A percentile compares a stretch with the other conserved stretches of the same genome.
Evolutionary conservation across 768 basidiomycete species (phyloP).

Genomic region (Agrocybe chaxingu): DNA sequence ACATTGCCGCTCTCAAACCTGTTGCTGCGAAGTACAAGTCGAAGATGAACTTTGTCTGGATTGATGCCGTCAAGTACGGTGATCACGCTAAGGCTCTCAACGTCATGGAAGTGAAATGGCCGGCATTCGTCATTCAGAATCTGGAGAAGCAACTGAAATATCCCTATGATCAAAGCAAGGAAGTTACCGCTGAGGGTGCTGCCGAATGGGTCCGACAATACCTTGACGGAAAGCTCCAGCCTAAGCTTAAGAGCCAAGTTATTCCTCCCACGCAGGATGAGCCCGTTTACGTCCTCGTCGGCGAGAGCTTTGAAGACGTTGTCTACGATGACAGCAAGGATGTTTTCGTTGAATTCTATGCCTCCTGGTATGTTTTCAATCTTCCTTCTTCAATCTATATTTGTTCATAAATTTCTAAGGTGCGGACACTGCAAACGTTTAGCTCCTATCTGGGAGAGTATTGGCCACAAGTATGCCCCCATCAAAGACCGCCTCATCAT

Average conservation of each 20-base stretch:
- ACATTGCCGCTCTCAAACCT: constrained; percentile 68
- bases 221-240: constrained; percentile 68
- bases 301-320: constrained; percentile 85
- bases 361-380: constrained; percentile 71
- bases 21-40: constrained; percentile 80
- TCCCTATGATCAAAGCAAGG: constrained; percentile 71
- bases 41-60: constrained; percentile 96
- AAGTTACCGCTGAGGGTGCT: constrained; percentile 54
- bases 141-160: constrained; percentile 83
- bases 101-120: constrained; percentile 84
- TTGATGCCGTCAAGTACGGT: constrained; percentile 91
- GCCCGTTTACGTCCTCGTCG: constrained; percentile 78
- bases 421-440: constrained; percentile 97
- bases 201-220: constrained; percentile 62
- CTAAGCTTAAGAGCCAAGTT: constrained; percentile 87
- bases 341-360: constrained; percentile 96
- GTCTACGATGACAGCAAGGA: constrained; percentile 88
- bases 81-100: constrained; percentile 97
- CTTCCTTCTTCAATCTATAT: background rate
- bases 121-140: constrained; percentile 91
- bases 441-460: constrained; percentile 88
- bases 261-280: constrained; percentile 83
- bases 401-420: constrained; percentile 34
- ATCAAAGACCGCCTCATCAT: constrained; percentile 76
- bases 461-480: constrained; percentile 79